A percentile compares a stretch with the other conserved stretches of the same genome.
These are phyloP conservation scores for Quercus variabilis DNA, from an alignment of 306 rosid species.

Conservation along the genomic window DNA sequence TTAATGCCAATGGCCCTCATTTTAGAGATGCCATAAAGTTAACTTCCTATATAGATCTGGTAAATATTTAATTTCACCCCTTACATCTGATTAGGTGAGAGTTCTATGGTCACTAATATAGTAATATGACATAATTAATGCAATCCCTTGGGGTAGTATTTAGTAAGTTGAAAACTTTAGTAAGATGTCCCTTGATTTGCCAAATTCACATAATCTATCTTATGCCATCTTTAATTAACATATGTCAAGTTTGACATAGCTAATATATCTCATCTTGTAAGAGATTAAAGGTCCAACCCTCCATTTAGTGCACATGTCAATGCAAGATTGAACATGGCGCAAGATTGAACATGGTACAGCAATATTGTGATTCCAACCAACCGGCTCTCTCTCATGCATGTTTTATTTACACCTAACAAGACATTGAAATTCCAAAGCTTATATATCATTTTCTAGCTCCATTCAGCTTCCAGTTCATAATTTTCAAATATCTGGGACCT, in stretches of 20 bases:
- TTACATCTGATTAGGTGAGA: too few species aligned
- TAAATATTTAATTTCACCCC: too few species aligned
- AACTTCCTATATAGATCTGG: not conserved
- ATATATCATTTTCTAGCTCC: not conserved
- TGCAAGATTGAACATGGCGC: not conserved
- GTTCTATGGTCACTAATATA: too few species aligned
- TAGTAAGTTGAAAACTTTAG: not conserved
- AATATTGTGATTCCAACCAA: not conserved
- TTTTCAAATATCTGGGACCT: not conserved
- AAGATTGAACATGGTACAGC: not conserved
- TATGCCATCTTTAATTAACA: not conserved
- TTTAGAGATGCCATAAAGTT: constrained; percentile 1
- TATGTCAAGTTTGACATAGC: not conserved
- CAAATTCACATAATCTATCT: not conserved
- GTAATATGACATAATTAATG: too few species aligned
- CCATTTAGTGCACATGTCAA: not conserved
- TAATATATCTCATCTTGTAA: not conserved
- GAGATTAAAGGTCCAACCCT: not conserved
- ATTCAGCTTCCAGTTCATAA: not conserved
- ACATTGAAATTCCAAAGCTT: not conserved
- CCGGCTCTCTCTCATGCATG: not conserved
- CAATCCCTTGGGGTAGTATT: too few species aligned
- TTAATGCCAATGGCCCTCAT: not conserved
- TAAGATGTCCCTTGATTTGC: not conserved
- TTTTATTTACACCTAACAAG: not conserved